Percentiles rank a stretch among this genome's conserved stretches.
Conservation (phyloP, 176 grass and related monocot species). For the Tillandsia leiboldiana region DNA sequence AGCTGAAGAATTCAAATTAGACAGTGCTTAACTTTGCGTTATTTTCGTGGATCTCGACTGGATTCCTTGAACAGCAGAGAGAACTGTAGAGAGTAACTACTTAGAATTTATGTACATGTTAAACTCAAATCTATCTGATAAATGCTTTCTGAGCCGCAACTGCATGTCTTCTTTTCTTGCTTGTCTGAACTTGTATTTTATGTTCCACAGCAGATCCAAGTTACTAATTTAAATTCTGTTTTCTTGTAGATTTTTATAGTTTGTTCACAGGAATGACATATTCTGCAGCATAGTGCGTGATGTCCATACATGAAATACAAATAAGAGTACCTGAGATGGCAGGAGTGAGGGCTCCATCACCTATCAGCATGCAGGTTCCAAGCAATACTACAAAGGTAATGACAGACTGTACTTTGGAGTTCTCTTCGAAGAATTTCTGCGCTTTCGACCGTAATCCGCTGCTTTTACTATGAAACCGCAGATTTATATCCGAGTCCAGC, state of each 20-base stretch:
- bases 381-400: constrained; percentile 54
- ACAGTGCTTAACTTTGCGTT: constrained; percentile 41
- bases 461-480: constrained; percentile 48
- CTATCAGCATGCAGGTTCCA: constrained; percentile 76
- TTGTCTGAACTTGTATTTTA: too few species aligned
- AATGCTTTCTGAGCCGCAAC: too few species aligned
- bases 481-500: constrained; percentile 48
- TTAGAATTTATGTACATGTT: too few species aligned
- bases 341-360: constrained; percentile 72
- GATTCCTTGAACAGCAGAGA: constrained; percentile 83
- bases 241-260: too few species aligned
- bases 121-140: too few species aligned
- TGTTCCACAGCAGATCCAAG: too few species aligned
- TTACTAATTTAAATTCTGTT: too few species aligned
- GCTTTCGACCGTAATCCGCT: constrained; percentile 27
- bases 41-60: constrained; percentile 59
- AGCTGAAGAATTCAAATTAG: background rate
- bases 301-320: background rate
- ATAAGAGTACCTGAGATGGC: constrained; percentile 59
- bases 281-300: background rate
- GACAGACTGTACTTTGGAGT: constrained; percentile 28
- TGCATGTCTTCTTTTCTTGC: too few species aligned
- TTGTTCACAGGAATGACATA: too few species aligned
- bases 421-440: constrained; percentile 44
- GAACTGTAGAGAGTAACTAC: constrained; percentile 28